A percentile compares a stretch with the other conserved stretches of the same genome.
Conservation (phyloP, 176 grass and related monocot genomes). For the maize (Zea mays) region Zm-B73-REFERENCE-NAM-5.0 NC_050103.1:179547001-179547500, state of each 20-base stretch:
- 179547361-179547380: neutral
- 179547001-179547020: slow-evolving; percentile 14
- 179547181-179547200: slow-evolving; percentile 13
- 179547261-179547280: neutral
- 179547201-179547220: neutral
- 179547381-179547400: neutral
- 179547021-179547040: slow-evolving; percentile 63
- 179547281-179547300: neutral
- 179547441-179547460: no score
- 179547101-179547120: neutral
- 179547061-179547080: neutral
- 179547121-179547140: neutral
- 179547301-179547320: neutral
- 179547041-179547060: slow-evolving; percentile 81
- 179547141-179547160: slow-evolving; percentile 10
- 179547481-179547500: no score
- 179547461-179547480: no score
- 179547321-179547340: slow-evolving; percentile 22
- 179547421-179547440: no score
- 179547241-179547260: slow-evolving; percentile 34
- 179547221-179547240: neutral
- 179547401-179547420: neutral
- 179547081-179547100: neutral
- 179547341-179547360: neutral
- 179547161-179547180: slow-evolving; percentile 1